phyloP scores from a whole-genome alignment of 2,329 filamentous ascomycete genomes.

The Pyrenophora seminiperda region DNA sequence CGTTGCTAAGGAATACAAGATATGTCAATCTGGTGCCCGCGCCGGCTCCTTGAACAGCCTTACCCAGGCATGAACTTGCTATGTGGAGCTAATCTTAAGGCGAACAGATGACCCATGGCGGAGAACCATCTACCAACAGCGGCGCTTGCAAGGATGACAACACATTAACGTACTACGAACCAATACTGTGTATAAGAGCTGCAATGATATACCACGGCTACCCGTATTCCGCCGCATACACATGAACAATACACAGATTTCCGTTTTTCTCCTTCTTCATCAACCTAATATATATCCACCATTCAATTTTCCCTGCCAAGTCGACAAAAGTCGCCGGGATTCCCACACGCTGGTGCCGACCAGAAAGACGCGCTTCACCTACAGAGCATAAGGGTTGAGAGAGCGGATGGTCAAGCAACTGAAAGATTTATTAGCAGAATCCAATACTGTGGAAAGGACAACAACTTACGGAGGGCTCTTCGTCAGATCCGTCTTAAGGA shows the following conservation, averaged over 20 bases:
- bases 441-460: background rate
- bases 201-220: conserved; percentile 30
- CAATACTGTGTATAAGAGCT: conserved; percentile 30
- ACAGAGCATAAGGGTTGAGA: conserved; percentile 75
- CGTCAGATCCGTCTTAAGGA: conserved; percentile 94
- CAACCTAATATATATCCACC: conserved; percentile 35
- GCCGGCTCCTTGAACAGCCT: background rate
- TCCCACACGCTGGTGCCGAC: background rate
- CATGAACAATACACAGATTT: conserved; percentile 40
- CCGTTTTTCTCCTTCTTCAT: conserved; percentile 22
- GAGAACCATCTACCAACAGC: conserved; percentile 13
- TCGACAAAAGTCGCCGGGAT: conserved; percentile 16
- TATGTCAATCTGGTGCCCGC: conserved; percentile 6
- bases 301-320: conserved; percentile 42
- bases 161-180: conserved; percentile 41
- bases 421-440: conserved; percentile 24
- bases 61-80: conserved; percentile 19
- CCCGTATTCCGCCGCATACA: conserved; percentile 30
- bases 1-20: conserved; percentile 1
- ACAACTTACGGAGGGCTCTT: conserved; percentile 98
- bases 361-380: conserved; percentile 19
- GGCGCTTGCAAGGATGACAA: conserved; percentile 21
- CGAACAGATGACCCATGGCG: conserved; percentile 22
- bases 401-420: conserved; percentile 85
- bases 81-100: conserved; percentile 17